Base-by-base conservation (phyloP, 768 basidiomycete genomes). In the Xanthoconium purpureum region DNA sequence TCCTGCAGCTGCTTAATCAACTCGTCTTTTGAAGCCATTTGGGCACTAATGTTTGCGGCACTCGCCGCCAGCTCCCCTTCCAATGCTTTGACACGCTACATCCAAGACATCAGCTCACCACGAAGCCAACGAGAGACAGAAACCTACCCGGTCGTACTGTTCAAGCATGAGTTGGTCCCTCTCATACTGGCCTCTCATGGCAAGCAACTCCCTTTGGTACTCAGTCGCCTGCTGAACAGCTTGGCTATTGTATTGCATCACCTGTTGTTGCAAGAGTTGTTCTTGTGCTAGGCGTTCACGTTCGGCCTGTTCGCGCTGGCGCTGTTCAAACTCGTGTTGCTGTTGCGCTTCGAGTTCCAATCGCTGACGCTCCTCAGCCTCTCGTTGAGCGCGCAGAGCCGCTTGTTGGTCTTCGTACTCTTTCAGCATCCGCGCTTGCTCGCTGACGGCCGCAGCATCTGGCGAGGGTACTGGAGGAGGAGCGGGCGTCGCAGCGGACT, bases 121-220 rank as follows among this genome's bases (percentile, higher is more conserved):
- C 20, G 20, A 47, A 55, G 30, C 6, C 13, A 59, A 20, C 39
- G n/a, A 54, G 38, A 46, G 20, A 44, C 38, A 56, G 30, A 40
- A 18, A 43, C 62, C 3, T 73, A 96, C 94, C 40, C 89, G 83
- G 69, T 99, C 97, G 66, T 99, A 99, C 65, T 98, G 94, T 72
- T 98, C 96, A 52, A 99, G 78, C 72, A 99, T 84, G 63, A 99
- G 88, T 70, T 99, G 97, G 66, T 99, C 96, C 13, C 97, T 84
- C 74, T 99, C 97, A 69, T 94, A 99, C 69, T 98, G 97, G 0
- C 97, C 94, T 46, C 94, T 79, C 89, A 98, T 90, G 11, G 83
- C 91, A 47, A 98, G 81, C 47, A 98, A 76, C 71, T 98, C 89
- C 50, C 91, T 80, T 72, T 99, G 94, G 43, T 95, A 80, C 57